Percentiles rank a stretch among this genome's conserved stretches.
Evolutionary conservation across 2,329 filamentous ascomycete genomes (phyloP).

Genomic region (Fusarium sp.): DNA sequence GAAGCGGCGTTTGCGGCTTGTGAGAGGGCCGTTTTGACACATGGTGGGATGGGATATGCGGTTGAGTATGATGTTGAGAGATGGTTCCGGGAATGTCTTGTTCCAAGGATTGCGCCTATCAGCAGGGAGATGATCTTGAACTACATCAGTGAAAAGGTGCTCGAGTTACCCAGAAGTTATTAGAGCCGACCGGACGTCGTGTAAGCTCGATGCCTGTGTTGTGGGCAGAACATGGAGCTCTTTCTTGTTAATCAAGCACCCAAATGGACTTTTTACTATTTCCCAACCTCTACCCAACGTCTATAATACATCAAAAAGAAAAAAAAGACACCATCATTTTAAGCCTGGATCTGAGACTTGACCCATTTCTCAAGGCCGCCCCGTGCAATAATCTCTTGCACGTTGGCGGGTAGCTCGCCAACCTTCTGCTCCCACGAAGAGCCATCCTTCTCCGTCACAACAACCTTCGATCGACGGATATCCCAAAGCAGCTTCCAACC

Average conservation of each 20-base stretch:
- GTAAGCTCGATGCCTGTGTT: background rate
- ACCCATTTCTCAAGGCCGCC: conserved; percentile 88
- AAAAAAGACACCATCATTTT: background rate
- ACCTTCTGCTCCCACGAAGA: conserved; percentile 81
- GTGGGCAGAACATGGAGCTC: no score
- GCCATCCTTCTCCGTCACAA: conserved; percentile 74
- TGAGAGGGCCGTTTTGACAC: conserved; percentile 66
- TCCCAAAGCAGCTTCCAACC: conserved; percentile 90
- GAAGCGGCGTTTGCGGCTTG: conserved; percentile 71
- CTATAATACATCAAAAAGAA: conserved; percentile 21
- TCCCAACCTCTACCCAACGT: conserved; percentile 14
- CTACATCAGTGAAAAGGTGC: conserved; percentile 73
- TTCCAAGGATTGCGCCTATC: conserved; percentile 71
- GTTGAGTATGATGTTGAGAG: conserved; percentile 72
- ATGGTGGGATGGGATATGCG: conserved; percentile 73
- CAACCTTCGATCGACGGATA: conserved; percentile 74
- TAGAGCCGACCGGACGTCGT: conserved; percentile 43
- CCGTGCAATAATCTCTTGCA: conserved; percentile 83
- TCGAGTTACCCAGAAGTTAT: conserved; percentile 74
- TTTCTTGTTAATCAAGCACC: background rate
- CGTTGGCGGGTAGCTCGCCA: conserved; percentile 82
- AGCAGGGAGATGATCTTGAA: conserved; percentile 80
- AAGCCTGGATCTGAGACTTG: conserved; percentile 67
- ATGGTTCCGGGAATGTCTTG: conserved; percentile 70
- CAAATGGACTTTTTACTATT: conserved; percentile 14